Percentiles rank a stretch among this genome's conserved stretches.
phyloP scores from a whole-genome alignment of 768 basidiomycete species.

The Psilocybe cubensis region DNA sequence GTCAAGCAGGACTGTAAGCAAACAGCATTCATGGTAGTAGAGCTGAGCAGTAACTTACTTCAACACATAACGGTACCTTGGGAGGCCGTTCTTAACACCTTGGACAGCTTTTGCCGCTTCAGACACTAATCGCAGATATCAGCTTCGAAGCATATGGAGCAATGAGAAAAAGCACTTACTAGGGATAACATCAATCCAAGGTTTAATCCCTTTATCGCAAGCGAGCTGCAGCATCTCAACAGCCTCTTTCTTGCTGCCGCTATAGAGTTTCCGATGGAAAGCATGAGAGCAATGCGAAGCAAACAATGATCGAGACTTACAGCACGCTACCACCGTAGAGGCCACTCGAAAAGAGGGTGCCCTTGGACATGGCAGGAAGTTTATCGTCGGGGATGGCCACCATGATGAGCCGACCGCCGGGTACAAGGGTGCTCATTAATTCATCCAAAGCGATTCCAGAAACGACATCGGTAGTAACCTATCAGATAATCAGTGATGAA shows the following conservation, averaged over 20 bases:
- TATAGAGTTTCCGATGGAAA: conserved; percentile 38
- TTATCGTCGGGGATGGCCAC: conserved; percentile 59
- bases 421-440: conserved; percentile 46
- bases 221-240: conserved; percentile 63
- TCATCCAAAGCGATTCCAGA: conserved; percentile 33
- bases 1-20: not conserved
- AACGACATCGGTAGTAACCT: conserved; percentile 33
- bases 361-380: conserved; percentile 36
- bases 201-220: conserved; percentile 53
- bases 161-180: conserved; percentile 25
- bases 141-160: not conserved
- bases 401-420: conserved; percentile 58
- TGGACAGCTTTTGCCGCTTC: conserved; percentile 51
- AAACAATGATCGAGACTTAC: conserved; percentile 19
- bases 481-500: not conserved
- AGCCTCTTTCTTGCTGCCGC: conserved; percentile 64
- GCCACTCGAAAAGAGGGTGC: conserved; percentile 24
- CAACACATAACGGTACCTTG: conserved; percentile 60
- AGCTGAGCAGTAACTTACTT: conserved; percentile 25
- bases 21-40: not conserved
- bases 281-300: conserved; percentile 6
- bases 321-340: conserved; percentile 33
- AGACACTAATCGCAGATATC: conserved; percentile 34
- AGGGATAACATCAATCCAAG: conserved; percentile 48
- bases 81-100: conserved; percentile 48